Conservation (phyloP, 129 eudicot genomes). For the Flaveria robusta region DNA sequence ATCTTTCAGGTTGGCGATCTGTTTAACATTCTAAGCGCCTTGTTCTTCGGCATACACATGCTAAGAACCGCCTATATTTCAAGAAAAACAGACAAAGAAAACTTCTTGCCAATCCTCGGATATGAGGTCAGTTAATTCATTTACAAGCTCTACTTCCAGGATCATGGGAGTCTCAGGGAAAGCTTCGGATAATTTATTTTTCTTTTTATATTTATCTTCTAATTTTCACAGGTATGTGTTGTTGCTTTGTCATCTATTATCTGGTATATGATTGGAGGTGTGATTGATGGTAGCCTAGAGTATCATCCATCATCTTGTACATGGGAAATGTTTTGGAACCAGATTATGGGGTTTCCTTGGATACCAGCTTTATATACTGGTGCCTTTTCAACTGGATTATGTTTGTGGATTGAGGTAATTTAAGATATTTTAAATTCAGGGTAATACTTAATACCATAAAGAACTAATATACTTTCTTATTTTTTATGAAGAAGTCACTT, state of each 20-base stretch:
- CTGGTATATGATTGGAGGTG: constrained; percentile 60
- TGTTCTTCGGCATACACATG: constrained; percentile 89
- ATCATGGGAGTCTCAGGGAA: not conserved
- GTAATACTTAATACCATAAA: too few species aligned
- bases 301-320: constrained; percentile 64
- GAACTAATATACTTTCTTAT: too few species aligned
- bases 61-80: constrained; percentile 77
- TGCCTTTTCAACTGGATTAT: constrained; percentile 72
- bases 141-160: not conserved
- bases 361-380: constrained; percentile 86
- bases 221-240: constrained; percentile 48
- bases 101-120: constrained; percentile 80
- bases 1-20: constrained; percentile 74
- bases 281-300: constrained; percentile 37
- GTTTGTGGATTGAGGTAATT: constrained; percentile 85
- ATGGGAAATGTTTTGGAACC: constrained; percentile 42
- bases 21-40: constrained; percentile 71
- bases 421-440: not conserved
- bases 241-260: constrained; percentile 62
- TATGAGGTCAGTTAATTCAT: constrained; percentile 58
- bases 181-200: not conserved
- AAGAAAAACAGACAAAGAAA: constrained; percentile 56
- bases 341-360: constrained; percentile 69
- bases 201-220: not conserved
- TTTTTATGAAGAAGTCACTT: too few species aligned